Base-by-base conservation (phyloP, 2,329 filamentous ascomycete species). In the Stenocarpella maydis region DNA sequence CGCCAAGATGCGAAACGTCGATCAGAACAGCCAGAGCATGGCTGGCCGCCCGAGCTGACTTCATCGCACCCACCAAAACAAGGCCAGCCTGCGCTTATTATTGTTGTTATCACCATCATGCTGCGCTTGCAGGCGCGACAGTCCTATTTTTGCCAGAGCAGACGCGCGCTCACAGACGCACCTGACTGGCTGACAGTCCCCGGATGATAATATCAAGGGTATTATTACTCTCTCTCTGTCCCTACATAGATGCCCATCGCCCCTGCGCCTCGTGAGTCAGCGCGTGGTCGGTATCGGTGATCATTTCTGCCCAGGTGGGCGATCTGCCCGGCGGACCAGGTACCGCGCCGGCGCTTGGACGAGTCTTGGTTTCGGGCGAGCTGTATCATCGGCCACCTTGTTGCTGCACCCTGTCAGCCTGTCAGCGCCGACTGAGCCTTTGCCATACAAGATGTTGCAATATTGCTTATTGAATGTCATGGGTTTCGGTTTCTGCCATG, bases 1-100 rank as follows among this genome's bases (percentile, higher is more conserved):
- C 41, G 58, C 58, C 58, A 61, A 61, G 58, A 64, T 69, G 67
- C 54, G 64, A 70, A 70, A 67, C 68, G 68, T 67, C 68, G 64
- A 67, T 70, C 68, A 70, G 55, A 54, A 61, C 26, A 41, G 64
- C 47, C 54, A 41, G 41, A 41, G 41, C 58, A 61, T 41, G 58
- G 58, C 58, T 47, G 26, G 58, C 28, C 58, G 43, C 47, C 58
- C 58, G 58, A 61, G 55, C 55, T 61, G 39, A 61, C 39, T 39
- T 61, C 24, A 45, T 26, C 28, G 39, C 55, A 31, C 55, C 19
- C 58, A 26, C 19, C 58, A 26, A 45, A 47, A 34, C 58, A 61
- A 61, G 58, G 58, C 8, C 26, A 37, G 58, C 19, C 58, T 61
- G 55, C 55, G 55, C 55, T 45, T 31, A 34, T 15, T 28, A 21